Evolutionary conservation across 345 rosid genomes (phyloP).

Genomic region (Salix caprea): DNA sequence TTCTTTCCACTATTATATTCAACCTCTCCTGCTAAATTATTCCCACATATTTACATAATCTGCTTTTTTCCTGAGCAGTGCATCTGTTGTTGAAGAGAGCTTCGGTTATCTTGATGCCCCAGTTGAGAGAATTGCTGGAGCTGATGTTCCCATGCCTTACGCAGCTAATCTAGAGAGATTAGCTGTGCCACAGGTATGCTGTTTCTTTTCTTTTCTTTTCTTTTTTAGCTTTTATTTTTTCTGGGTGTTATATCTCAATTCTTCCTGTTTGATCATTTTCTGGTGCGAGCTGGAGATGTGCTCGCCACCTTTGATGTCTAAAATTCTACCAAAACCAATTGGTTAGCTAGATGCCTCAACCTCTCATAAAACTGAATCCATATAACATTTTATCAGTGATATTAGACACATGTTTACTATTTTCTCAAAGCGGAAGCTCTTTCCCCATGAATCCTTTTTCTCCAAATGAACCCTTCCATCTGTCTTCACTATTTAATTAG

Average conservation of each 20-base stretch:
- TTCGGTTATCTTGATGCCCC: conserved; percentile 82
- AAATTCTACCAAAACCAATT: neutral
- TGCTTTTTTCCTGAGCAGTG: conserved; percentile 33
- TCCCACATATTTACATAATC: neutral
- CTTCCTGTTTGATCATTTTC: conserved; percentile 4
- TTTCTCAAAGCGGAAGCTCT: neutral
- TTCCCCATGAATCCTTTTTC: neutral
- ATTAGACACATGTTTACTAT: neutral
- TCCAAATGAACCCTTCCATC: neutral
- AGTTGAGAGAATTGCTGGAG: conserved; percentile 78
- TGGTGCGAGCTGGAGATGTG: neutral
- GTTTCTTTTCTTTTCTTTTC: neutral
- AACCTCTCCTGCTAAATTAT: neutral
- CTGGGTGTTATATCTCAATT: neutral
- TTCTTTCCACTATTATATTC: conserved; percentile 8
- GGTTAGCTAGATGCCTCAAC: neutral
- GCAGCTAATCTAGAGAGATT: conserved; percentile 84
- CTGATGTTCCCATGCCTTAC: conserved; percentile 93
- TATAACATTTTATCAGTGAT: neutral
- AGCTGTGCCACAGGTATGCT: conserved; percentile 79
- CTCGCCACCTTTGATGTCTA: neutral
- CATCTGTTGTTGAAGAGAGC: conserved; percentile 79
- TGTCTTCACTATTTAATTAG: neutral
- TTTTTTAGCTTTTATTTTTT: neutral
- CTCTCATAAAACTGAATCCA: neutral